phyloP scores from a whole-genome alignment of 1,139 yeast species.

The Candida sojae region DNA sequence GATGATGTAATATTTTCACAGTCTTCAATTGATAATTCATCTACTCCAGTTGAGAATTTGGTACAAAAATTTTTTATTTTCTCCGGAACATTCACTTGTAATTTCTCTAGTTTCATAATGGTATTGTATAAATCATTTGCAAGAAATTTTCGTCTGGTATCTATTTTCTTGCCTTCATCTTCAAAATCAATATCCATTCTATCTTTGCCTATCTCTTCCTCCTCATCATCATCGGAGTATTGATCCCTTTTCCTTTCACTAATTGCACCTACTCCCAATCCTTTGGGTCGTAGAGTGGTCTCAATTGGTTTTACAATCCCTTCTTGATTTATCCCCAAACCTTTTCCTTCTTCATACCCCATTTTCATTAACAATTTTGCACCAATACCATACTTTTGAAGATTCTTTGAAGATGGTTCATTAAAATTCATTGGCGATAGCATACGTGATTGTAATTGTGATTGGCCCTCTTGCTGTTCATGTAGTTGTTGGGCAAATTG shows the following conservation, averaged over 20 bases:
- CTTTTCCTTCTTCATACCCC: conserved; percentile 87
- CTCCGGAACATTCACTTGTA: conserved; percentile 30
- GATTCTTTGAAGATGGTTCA: conserved; percentile 5
- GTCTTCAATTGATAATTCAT: conserved; percentile 7
- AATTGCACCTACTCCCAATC: conserved; percentile 73
- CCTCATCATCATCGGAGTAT: conserved; percentile 19
- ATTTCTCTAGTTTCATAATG: conserved; percentile 28
- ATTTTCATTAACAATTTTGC: conserved; percentile 75
- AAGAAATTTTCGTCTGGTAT: neutral
- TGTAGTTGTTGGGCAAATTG: conserved; percentile 1
- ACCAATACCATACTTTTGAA: conserved; percentile 72
- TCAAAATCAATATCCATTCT: conserved; percentile 9
- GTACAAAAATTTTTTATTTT: conserved; percentile 27
- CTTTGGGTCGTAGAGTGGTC: conserved; percentile 63
- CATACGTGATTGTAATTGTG: neutral
- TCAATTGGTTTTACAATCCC: conserved; percentile 84
- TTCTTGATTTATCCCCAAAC: conserved; percentile 68
- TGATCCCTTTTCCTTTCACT: conserved; percentile 26
- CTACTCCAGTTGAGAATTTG: conserved; percentile 3
- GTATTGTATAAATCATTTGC: conserved; percentile 20
- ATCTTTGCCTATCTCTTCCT: neutral
- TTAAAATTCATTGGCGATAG: neutral
- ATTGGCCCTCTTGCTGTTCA: neutral
- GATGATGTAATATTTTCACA: conserved; percentile 12
- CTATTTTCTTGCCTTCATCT: neutral